Evolutionary conservation across 2,329 filamentous ascomycete genomes (phyloP).

Genomic region (Xylariaceae sp.): DNA sequence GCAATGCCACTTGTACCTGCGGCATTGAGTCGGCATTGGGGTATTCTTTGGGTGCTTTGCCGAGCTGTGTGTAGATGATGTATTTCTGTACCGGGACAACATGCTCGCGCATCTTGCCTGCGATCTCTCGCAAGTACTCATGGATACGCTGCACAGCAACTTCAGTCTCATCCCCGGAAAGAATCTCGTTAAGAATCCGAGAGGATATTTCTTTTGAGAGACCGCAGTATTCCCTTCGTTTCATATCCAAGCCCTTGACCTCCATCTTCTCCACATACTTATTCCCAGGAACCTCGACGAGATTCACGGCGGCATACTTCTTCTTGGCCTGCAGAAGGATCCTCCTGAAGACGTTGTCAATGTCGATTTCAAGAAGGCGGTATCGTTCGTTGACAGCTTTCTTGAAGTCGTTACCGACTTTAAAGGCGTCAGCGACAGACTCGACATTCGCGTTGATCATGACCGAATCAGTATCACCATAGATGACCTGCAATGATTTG

Average conservation of each 20-base stretch:
- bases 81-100: constrained; percentile 78
- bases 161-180: constrained; percentile 90
- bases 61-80: constrained; percentile 96
- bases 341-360: constrained; percentile 93
- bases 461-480: constrained; percentile 97
- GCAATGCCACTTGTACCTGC: constrained; percentile 90
- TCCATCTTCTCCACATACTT: constrained; percentile 94
- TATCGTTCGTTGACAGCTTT: constrained; percentile 91
- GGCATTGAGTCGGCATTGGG: constrained; percentile 94
- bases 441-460: constrained; percentile 99
- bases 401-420: constrained; percentile 93
- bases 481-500: constrained; percentile 89
- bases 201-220: constrained; percentile 93
- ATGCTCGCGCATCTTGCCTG: constrained; percentile 79
- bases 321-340: constrained; percentile 96
- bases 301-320: constrained; percentile 96
- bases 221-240: constrained; percentile 91
- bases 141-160: constrained; percentile 85
- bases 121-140: constrained; percentile 83
- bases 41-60: constrained; percentile 89
- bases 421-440: constrained; percentile 83
- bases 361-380: constrained; percentile 90
- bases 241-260: constrained; percentile 98
- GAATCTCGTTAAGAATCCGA: constrained; percentile 85
- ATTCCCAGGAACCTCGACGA: constrained; percentile 75